These are phyloP conservation scores for Mycena vitilis DNA, from an alignment of 768 basidiomycete species.

Conservation along the genomic window DNA sequence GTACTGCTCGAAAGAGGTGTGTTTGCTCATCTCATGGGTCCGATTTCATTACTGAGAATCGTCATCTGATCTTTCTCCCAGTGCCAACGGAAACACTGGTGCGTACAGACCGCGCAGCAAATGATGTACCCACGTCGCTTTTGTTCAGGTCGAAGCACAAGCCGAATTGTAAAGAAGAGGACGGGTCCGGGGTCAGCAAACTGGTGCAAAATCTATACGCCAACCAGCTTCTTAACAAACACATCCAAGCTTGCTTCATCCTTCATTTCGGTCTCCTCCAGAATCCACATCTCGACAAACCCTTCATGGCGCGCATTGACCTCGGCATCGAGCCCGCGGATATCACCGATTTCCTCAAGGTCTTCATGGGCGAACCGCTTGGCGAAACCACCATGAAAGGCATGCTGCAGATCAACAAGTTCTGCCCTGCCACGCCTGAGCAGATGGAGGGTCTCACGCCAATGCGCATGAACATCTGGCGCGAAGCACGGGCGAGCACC, in stretches of 20 bases:
- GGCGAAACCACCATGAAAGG: neutral
- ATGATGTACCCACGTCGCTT: too few relatives aligned
- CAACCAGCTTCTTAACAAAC: neutral
- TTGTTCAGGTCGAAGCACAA: constrained; percentile 21
- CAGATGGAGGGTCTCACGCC: constrained; percentile 15
- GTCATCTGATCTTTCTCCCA: neutral
- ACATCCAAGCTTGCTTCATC: constrained; percentile 18
- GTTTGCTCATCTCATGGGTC: too few relatives aligned
- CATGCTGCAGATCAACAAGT: constrained; percentile 24
- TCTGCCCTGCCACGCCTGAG: neutral
- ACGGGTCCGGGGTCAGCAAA: constrained; percentile 12
- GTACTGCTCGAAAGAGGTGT: constrained; percentile 28
- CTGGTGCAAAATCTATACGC: constrained; percentile 18
- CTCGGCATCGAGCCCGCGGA: constrained; percentile 27
- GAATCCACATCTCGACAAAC: constrained; percentile 7
- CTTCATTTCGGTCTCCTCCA: constrained; percentile 18
- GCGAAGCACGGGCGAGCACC: constrained; percentile 6
- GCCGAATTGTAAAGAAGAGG: neutral
- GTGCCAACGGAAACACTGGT: constrained; percentile 21
- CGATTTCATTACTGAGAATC: too few relatives aligned
- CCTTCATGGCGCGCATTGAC: constrained; percentile 28
- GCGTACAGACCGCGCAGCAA: too few relatives aligned
- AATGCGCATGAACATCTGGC: constrained; percentile 17
- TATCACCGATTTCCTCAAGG: neutral
- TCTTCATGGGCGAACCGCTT: constrained; percentile 3